A percentile compares a stretch with the other conserved stretches of the same genome.
phyloP scores from a whole-genome alignment of 2,329 filamentous ascomycete genomes.

The Botryosphaeria dothidea region DNA sequence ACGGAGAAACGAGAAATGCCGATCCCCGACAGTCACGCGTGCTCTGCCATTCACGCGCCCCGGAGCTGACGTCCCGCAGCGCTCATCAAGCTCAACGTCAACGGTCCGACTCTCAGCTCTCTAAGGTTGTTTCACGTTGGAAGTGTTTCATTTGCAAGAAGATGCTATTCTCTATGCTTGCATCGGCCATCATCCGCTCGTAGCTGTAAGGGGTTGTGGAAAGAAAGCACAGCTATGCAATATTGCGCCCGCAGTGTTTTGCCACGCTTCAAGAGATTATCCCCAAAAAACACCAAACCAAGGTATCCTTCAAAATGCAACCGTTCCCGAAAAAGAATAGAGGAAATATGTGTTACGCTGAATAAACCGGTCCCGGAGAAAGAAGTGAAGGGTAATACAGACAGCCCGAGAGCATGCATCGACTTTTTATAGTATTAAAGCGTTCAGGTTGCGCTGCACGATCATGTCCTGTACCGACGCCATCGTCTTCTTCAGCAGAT shows the following conservation, averaged over 20 bases:
- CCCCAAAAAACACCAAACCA: slow-evolving; percentile 16
- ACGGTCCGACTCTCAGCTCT: not conserved
- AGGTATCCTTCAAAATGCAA: slow-evolving; percentile 21
- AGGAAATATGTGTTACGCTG: not conserved
- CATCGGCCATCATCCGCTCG: slow-evolving; percentile 12
- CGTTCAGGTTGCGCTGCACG: slow-evolving; percentile 54
- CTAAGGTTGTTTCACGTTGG: not conserved
- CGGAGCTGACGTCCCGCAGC: not conserved
- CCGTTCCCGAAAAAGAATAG: not conserved
- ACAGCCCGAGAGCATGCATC: not conserved
- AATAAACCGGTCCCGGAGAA: slow-evolving; percentile 1
- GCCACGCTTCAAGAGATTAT: not conserved
- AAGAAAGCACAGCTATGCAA: slow-evolving; percentile 17
- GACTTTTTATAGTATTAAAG: slow-evolving; percentile 40
- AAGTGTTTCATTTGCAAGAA: slow-evolving; percentile 1
- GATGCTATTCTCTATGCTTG: not conserved
- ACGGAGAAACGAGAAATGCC: not conserved
- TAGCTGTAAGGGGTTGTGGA: slow-evolving; percentile 3
- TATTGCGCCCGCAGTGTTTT: slow-evolving; percentile 14
- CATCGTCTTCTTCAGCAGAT: slow-evolving; percentile 60
- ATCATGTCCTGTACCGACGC: slow-evolving; percentile 56
- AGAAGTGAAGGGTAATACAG: slow-evolving; percentile 12
- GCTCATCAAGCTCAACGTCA: not conserved
- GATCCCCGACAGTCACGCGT: not conserved
- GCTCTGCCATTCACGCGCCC: not conserved